Base-by-base conservation (phyloP, 495 filamentous ascomycete species). In the Hypomontagnella submonticulosa region DNA sequence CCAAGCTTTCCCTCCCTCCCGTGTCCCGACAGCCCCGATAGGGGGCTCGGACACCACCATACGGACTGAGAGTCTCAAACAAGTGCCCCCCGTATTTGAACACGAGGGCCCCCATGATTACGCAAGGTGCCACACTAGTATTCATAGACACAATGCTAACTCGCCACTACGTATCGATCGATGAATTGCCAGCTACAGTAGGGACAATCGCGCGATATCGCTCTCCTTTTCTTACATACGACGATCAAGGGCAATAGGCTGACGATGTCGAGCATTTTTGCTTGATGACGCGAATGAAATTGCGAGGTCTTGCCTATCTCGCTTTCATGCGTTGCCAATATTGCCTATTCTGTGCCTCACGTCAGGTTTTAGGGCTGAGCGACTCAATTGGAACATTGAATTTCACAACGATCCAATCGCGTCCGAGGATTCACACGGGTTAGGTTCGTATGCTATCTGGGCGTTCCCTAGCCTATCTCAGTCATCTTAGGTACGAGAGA, bases 321-420 rank as follows among this genome's bases (percentile, higher is more conserved):
- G 63, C 50, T 49, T 0, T 10, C 19, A 33, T 66, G 36, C 55
- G 23, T 47, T 51, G 12, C 49, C 30, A 43, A 47, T 48, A 63
- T 63, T 34, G 36, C 16, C 36, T 54, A 49, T 32, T 50, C 18
- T 38, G 23, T 9, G 32, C 55, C 64, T 67, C 64, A 67, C 53
- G 64, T 67, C 64, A 67, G 58, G 64, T 41, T 58, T 61, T 67
- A 67, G 53, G 61, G 64, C 64, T 67, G 57, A 67, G 50, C 23
- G 51, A 16, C 46, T 16, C 27, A 41, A 27, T 37, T 36, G 15
- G 32, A 12, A 23, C 50, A 38, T 42, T 4, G 15, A 47, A 51
- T 42, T 20, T 51, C 41, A 30, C 37, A 20, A 44, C 16, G 40
- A 42, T 7, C 63, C 51, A 61, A 67, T 67, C 51, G 52, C 13